A percentile compares a stretch with the other conserved stretches of the same genome.
Conservation (phyloP, 2,329 filamentous ascomycete genomes). For the Sclerotiophoma versabilis region DNA sequence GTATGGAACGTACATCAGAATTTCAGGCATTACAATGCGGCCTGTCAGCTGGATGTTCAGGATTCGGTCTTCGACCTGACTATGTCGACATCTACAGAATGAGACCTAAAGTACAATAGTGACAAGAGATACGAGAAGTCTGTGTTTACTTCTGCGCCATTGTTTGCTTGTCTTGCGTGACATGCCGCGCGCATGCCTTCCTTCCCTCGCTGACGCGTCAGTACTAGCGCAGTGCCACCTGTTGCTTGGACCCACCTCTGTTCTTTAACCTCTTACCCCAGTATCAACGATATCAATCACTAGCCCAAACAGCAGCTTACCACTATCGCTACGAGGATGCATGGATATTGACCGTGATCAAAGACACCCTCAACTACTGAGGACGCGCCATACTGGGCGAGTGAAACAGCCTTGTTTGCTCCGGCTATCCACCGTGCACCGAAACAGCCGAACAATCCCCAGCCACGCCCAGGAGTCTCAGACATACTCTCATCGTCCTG, state of each 20-base stretch:
- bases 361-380: background rate
- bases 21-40: background rate
- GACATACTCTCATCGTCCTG: background rate
- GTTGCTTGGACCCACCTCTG: conserved; percentile 1
- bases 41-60: background rate
- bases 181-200: conserved; percentile 5
- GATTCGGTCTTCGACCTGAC: background rate
- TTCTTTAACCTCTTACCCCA: background rate
- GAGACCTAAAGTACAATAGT: background rate
- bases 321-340: conserved; percentile 2
- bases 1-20: background rate
- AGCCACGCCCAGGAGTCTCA: background rate
- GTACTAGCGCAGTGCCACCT: conserved; percentile 11
- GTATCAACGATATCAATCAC: background rate
- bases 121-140: background rate
- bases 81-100: background rate
- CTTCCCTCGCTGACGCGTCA: background rate
- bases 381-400: background rate
- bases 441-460: background rate
- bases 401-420: conserved; percentile 6
- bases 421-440: background rate
- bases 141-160: background rate
- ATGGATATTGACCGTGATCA: background rate
- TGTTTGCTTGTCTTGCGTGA: background rate
- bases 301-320: background rate